Conservation (phyloP, 441 rosid species). For the Corymbia calophylla region DNA sequence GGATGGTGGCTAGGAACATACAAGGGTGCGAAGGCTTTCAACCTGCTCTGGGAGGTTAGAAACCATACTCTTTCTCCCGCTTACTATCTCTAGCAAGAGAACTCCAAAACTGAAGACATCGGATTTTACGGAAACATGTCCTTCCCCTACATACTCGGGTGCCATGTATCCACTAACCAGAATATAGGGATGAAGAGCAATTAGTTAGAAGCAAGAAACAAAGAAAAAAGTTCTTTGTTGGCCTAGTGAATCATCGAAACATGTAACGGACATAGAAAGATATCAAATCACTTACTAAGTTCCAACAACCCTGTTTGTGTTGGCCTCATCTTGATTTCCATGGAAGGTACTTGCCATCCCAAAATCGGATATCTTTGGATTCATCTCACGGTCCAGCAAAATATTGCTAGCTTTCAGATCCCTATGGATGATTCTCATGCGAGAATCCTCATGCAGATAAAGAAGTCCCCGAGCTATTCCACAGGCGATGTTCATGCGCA, state of each 20-base stretch:
- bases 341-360: not conserved
- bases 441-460: too few relatives aligned
- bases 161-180: not conserved
- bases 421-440: not conserved
- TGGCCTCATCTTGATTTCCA: not conserved
- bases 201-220: not conserved
- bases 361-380: not conserved
- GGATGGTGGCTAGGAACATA: not conserved
- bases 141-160: not conserved
- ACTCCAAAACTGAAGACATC: not conserved
- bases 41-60: not conserved
- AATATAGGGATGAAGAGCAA: too few relatives aligned
- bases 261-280: not conserved
- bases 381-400: not conserved
- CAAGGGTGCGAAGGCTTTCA: not conserved
- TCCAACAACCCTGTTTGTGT: not conserved
- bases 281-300: not conserved
- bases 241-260: not conserved
- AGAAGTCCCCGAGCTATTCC: not conserved
- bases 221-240: too few relatives aligned
- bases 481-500: not conserved
- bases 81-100: not conserved
- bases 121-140: too few relatives aligned
- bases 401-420: not conserved
- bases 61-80: fast-evolving